Conservation (phyloP, 2,329 filamentous ascomycete genomes). For the Neocucurbitaria cava region DNA sequence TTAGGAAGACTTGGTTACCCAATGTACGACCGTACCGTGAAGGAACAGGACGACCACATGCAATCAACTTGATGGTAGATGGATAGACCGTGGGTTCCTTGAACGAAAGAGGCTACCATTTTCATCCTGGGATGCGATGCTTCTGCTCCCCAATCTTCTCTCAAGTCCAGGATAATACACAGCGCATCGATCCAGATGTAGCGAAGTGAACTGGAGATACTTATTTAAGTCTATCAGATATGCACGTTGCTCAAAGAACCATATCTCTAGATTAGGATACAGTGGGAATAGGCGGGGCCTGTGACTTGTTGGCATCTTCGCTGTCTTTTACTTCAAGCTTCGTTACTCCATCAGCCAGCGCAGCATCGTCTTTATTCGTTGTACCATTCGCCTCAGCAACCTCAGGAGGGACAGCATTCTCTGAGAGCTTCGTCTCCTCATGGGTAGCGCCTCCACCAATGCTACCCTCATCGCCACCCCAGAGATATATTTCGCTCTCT, state of each 20-base stretch:
- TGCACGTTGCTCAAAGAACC: not conserved
- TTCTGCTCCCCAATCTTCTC: too few species aligned
- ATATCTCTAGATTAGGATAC: not conserved
- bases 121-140: too few species aligned
- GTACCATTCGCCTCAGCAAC: constrained; percentile 3
- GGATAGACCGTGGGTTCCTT: too few species aligned
- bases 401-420: not conserved
- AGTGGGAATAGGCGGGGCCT: not conserved
- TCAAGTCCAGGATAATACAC: too few species aligned
- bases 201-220: not conserved
- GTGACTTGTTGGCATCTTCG: not conserved
- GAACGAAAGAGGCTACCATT: too few species aligned
- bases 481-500: constrained; percentile 86
- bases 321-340: not conserved
- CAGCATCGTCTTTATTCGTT: constrained; percentile 6
- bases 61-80: too few species aligned
- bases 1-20: too few species aligned
- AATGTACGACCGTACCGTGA: too few species aligned
- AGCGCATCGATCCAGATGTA: too few species aligned
- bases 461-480: constrained; percentile 63
- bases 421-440: not conserved
- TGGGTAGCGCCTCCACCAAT: constrained; percentile 12
- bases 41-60: too few species aligned
- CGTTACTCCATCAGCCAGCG: not conserved
- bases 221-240: not conserved